These are phyloP conservation scores for Solanum habrochaites DNA, from an alignment of 257 asterid genomes.

Conservation along the genomic window DNA sequence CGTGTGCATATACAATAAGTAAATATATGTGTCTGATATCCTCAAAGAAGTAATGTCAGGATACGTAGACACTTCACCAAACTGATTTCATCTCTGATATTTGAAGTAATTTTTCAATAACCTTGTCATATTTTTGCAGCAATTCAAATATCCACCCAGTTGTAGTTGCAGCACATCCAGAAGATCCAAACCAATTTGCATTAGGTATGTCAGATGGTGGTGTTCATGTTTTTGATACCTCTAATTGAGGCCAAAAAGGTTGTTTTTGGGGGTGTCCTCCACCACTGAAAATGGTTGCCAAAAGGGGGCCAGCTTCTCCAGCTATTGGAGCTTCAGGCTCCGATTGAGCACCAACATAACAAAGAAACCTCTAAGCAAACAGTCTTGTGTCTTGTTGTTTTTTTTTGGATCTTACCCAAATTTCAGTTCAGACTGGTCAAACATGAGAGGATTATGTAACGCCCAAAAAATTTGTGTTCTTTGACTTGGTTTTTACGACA, in stretches of 20 bases:
- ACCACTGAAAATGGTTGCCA: constrained; percentile 43
- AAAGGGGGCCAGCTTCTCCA: constrained; percentile 20
- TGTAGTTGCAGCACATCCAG: constrained; percentile 86
- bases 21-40: not conserved
- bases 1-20: not conserved
- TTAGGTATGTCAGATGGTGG: constrained; percentile 84
- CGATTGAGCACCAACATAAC: constrained; percentile 27
- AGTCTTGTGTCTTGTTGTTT: not conserved
- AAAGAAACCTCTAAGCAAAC: not conserved
- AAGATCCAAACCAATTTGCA: constrained; percentile 82
- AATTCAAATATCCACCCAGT: constrained; percentile 56
- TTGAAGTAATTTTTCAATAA: not conserved
- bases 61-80: not conserved
- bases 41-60: not conserved
- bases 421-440: not conserved
- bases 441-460: not conserved
- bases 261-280: constrained; percentile 87
- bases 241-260: constrained; percentile 68
- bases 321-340: constrained; percentile 35
- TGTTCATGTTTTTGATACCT: constrained; percentile 77
- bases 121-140: constrained; percentile 6
- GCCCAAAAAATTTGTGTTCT: not conserved
- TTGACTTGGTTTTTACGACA: not conserved
- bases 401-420: not conserved
- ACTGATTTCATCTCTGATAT: not conserved